A percentile compares a stretch with the other conserved stretches of the same genome.
These are phyloP conservation scores for Monascus purpureus DNA, from an alignment of 495 filamentous ascomycete species.

Conservation along the genomic window DNA sequence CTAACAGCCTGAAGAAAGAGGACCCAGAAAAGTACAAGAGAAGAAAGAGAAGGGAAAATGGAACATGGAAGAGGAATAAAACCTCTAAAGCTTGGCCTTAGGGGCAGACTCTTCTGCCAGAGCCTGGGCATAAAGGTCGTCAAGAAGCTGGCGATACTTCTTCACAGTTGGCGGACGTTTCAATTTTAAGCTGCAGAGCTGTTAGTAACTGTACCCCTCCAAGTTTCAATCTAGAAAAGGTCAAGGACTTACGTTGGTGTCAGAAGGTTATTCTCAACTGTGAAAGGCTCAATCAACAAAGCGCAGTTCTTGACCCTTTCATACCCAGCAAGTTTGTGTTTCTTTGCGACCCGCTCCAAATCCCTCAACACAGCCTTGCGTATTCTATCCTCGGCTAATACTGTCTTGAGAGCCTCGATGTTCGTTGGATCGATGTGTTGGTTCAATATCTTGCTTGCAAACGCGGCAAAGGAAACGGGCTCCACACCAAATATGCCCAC, in stretches of 20 bases:
- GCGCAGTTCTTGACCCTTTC: conserved; percentile 67
- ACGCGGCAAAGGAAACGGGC: conserved; percentile 66
- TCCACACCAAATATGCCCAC: conserved; percentile 82
- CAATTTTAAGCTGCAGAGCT: conserved; percentile 60
- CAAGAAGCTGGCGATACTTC: conserved; percentile 58
- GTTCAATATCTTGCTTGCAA: conserved; percentile 60
- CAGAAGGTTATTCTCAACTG: conserved; percentile 83
- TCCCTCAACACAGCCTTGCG: conserved; percentile 62
- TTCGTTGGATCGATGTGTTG: conserved; percentile 48
- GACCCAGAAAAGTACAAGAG: conserved; percentile 2
- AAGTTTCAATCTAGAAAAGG: conserved; percentile 1
- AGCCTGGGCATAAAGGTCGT: conserved; percentile 68
- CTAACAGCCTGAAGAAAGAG: no score
- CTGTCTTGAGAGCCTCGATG: conserved; percentile 48
- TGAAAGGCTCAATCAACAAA: conserved; percentile 79
- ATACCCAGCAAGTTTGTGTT: conserved; percentile 77
- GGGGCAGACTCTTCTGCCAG: conserved; percentile 38
- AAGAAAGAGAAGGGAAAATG: conserved; percentile 2
- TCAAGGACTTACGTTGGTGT: conserved; percentile 77
- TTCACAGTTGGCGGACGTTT: conserved; percentile 83
- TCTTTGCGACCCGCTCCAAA: conserved; percentile 66
- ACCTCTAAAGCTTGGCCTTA: conserved; percentile 33
- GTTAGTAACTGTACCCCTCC: conserved; percentile 17
- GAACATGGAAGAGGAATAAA: no score
- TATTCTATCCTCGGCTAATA: conserved; percentile 52